These are phyloP conservation scores for Graphilbum ipis-grandicollis DNA, from an alignment of 2,329 filamentous ascomycete genomes.

Conservation along the genomic window DNA sequence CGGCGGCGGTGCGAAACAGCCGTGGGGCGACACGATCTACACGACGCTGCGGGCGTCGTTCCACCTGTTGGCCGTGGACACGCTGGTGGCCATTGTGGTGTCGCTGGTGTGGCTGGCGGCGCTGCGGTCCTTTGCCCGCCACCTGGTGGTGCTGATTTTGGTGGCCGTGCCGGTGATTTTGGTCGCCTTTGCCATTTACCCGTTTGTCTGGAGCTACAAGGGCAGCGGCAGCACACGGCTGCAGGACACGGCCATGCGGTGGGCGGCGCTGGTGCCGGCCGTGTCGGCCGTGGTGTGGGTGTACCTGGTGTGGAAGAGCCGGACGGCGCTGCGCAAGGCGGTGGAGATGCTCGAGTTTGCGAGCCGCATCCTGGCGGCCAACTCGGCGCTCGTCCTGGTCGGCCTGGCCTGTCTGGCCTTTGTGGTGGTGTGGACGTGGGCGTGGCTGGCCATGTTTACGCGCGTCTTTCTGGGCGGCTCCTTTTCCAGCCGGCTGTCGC, in stretches of 20 bases:
- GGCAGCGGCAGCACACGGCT: slow-evolving; percentile 55
- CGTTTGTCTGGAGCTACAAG: slow-evolving; percentile 77
- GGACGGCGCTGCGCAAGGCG: slow-evolving; percentile 64
- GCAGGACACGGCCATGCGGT: slow-evolving; percentile 85
- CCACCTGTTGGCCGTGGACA: slow-evolving; percentile 79
- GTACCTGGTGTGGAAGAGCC: slow-evolving; percentile 65
- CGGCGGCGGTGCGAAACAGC: slow-evolving; percentile 32
- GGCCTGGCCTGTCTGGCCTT: slow-evolving; percentile 60
- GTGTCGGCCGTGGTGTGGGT: slow-evolving; percentile 62
- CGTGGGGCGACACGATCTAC: slow-evolving; percentile 87
- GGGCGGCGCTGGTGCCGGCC: slow-evolving; percentile 62
- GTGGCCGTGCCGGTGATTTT: slow-evolving; percentile 74
- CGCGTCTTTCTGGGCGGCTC: slow-evolving; percentile 88
- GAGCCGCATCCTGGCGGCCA: slow-evolving; percentile 70
- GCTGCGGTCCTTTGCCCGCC: slow-evolving; percentile 70
- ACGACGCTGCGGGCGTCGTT: slow-evolving; percentile 74
- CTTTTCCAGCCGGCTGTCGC: slow-evolving; percentile 41
- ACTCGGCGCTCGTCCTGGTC: slow-evolving; percentile 66
- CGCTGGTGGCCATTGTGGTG: slow-evolving; percentile 73
- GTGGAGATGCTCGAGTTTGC: slow-evolving; percentile 86
- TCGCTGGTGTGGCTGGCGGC: slow-evolving; percentile 82
- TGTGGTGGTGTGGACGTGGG: slow-evolving; percentile 82
- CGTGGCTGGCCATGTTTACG: slow-evolving; percentile 94
- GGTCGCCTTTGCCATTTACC: slow-evolving; percentile 79
- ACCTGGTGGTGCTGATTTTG: slow-evolving; percentile 65